phyloP scores from a whole-genome alignment of 371 early-diverging fungal genomes.

The Lichtheimia hyalospora region DNA sequence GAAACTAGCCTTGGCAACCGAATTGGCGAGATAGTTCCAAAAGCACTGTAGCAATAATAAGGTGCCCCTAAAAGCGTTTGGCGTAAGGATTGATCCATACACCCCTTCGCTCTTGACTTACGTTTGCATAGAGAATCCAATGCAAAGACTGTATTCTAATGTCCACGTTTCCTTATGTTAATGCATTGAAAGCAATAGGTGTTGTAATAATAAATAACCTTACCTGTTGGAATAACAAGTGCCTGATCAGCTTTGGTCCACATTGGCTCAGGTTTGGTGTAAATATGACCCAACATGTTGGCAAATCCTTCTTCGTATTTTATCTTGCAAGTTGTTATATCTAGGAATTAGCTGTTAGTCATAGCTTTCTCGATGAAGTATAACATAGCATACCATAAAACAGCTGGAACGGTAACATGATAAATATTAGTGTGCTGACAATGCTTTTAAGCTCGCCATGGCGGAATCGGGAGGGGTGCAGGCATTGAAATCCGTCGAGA shows the following conservation, averaged over 20 bases:
- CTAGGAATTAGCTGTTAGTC: conserved; percentile 9
- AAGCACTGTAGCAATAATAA: conserved; percentile 51
- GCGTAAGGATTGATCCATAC: background rate
- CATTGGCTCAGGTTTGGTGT: conserved; percentile 38
- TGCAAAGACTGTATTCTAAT: conserved; percentile 24
- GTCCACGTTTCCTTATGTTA: background rate
- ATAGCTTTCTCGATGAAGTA: background rate
- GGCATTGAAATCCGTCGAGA: conserved; percentile 35
- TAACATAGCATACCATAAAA: conserved; percentile 33
- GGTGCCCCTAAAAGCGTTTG: conserved; percentile 30
- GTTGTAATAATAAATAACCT: background rate
- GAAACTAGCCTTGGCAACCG: conserved; percentile 45
- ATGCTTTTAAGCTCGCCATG: conserved; percentile 50
- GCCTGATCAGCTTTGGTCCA: conserved; percentile 40
- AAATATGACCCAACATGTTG: conserved; percentile 25
- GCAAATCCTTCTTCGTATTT: conserved; percentile 53
- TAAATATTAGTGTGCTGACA: conserved; percentile 40
- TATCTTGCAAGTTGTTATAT: conserved; percentile 39
- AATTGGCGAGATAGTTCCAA: conserved; percentile 55
- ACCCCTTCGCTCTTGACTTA: conserved; percentile 18
- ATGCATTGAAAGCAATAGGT: no score
- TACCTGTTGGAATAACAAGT: conserved; percentile 44
- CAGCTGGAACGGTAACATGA: conserved; percentile 48
- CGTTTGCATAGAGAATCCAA: conserved; percentile 49
- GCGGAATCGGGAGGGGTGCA: conserved; percentile 29